Conservation (phyloP, 768 basidiomycete genomes). For the Hemileccinum rubropunctum region DNA sequence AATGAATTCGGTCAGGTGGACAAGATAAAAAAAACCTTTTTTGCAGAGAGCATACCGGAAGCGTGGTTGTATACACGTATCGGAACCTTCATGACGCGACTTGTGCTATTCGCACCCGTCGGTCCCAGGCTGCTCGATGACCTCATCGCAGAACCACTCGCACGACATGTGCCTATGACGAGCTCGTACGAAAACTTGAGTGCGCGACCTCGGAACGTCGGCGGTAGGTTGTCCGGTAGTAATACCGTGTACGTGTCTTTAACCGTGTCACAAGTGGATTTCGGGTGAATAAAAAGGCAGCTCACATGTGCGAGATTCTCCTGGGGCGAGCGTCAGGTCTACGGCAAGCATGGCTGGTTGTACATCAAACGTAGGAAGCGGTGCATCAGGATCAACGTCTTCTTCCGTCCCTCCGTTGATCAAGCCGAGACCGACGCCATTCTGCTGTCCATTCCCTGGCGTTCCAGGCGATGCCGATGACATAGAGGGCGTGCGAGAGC, state of each 20-base stretch:
- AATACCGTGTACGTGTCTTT: conserved; percentile 77
- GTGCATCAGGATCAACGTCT: conserved; percentile 57
- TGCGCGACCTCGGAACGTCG: conserved; percentile 83
- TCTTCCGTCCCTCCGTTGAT: conserved; percentile 33
- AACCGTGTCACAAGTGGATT: not conserved
- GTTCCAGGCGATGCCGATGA: conserved; percentile 18
- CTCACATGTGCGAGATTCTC: conserved; percentile 79
- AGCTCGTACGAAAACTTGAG: conserved; percentile 89
- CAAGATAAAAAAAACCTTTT: not conserved
- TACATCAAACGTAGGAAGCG: conserved; percentile 82
- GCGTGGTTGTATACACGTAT: conserved; percentile 90
- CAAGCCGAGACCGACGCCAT: conserved; percentile 33
- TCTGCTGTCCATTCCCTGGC: conserved; percentile 5
- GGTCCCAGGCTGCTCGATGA: conserved; percentile 32
- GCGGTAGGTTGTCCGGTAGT: conserved; percentile 81
- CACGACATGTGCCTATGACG: conserved; percentile 82
- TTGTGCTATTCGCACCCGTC: conserved; percentile 48
- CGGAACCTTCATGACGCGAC: conserved; percentile 86
- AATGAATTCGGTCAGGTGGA: conserved; percentile 4
- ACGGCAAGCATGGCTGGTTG: conserved; percentile 88
- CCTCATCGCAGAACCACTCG: conserved; percentile 34
- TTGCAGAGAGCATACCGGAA: conserved; percentile 47
- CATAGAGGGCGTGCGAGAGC: conserved; percentile 22
- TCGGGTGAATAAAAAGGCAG: not conserved
- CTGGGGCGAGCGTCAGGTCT: conserved; percentile 77